Base-by-base conservation (phyloP, 164 flowering plant species). In the Brasenia schreberi region DNA sequence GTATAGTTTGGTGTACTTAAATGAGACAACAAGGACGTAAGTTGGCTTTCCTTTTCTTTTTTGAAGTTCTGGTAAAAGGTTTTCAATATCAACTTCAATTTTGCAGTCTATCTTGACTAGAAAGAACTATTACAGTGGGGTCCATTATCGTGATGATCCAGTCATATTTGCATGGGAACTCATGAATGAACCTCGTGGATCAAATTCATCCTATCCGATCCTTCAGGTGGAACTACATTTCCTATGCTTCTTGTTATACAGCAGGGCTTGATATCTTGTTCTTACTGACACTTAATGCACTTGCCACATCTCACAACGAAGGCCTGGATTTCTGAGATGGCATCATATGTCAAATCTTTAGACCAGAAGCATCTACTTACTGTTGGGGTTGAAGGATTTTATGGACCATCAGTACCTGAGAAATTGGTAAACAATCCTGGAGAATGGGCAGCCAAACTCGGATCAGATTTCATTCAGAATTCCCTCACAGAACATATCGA, bases 151-250 rank as follows among this genome's bases (percentile, higher is more conserved):
- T 9, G 83, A 85, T 18, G 90, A 85, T 65, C 90, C 90, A 42
- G 82, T 87, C 14, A 83, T 85, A 27, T 83, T 85, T 77, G 90
- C 86, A 4, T 85, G 90, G 90, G 90, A 85, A 65, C 86, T 85
- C 49, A 85, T 85, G 68, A 85, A 85, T 68, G 90, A 85, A 73
- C 90, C 90, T 5, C 82, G 87, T 11, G 68, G 56, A 61, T 79
- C 86, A 58, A 76, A 33, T 72, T 79, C 83, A 43, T 82, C 85
- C 42, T 82, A 78, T 56, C 70, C 81, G 43, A 62, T 74, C 69
- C 82, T 85, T 70, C 85, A 85, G 84, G 90, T 85, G 23, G 53
- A 3, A 45, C 53, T 45, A 7, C 12, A 45, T 45, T 45, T 45
- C 53, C 53, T 45, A 45, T 12, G 53, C 12, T 45, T 45, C 53